Percentiles rank a stretch among this genome's conserved stretches.
phyloP scores from a whole-genome alignment of 768 basidiomycete species.

The Pleurotus platypus region DNA sequence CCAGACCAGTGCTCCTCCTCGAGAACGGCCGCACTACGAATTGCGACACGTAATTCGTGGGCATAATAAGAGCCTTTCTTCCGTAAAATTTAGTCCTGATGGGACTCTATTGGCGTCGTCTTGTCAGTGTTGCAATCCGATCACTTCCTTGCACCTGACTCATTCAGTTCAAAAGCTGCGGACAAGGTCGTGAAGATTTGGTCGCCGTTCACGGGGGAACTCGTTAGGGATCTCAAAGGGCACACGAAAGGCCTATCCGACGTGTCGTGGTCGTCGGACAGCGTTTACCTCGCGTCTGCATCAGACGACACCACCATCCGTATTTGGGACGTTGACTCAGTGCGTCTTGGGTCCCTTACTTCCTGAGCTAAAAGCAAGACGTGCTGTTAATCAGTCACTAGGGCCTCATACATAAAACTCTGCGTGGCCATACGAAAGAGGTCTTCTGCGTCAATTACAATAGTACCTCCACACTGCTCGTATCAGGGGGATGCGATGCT shows the following conservation, averaged over 20 bases:
- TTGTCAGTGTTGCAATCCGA: conserved; percentile 44
- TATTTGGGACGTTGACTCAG: conserved; percentile 85
- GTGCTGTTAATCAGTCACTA: conserved; percentile 22
- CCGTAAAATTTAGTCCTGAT: conserved; percentile 90
- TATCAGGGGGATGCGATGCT: conserved; percentile 91
- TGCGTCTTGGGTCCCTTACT: conserved; percentile 31
- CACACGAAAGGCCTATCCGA: conserved; percentile 86
- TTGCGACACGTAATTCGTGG: conserved; percentile 66
- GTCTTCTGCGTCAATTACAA: conserved; percentile 95
- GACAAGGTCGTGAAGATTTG: conserved; percentile 80
- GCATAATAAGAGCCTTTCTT: conserved; percentile 81
- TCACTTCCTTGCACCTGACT: conserved; percentile 11
- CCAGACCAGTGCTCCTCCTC: conserved; percentile 28
- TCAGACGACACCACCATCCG: conserved; percentile 90
- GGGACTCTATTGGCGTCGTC: conserved; percentile 84
- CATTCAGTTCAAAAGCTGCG: conserved; percentile 43
- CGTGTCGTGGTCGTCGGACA: conserved; percentile 85
- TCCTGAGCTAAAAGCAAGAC: not conserved
- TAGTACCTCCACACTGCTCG: conserved; percentile 80
- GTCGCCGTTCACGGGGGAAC: conserved; percentile 77
- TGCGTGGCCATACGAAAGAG: conserved; percentile 82
- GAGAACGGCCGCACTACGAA: conserved; percentile 64
- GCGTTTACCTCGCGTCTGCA: conserved; percentile 79
- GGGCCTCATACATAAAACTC: conserved; percentile 67
- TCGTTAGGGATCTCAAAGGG: conserved; percentile 69